Conservation (phyloP, 2,329 filamentous ascomycete genomes). For the Claviceps sorghi region DNA sequence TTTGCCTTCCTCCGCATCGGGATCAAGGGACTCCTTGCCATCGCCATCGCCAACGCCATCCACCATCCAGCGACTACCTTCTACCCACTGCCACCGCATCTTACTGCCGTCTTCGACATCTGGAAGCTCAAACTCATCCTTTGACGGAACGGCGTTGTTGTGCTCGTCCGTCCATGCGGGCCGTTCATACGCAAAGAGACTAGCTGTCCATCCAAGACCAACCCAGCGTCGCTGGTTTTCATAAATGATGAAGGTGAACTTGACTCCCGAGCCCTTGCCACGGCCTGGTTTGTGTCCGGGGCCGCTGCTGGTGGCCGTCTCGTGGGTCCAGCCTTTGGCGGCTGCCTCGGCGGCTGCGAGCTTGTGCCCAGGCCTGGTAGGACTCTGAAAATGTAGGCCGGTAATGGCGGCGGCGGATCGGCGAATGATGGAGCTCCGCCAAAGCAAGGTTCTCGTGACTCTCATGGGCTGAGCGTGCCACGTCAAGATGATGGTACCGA, state of each 20-base stretch:
- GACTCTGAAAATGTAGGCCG: constrained; percentile 57
- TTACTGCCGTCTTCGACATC: constrained; percentile 45
- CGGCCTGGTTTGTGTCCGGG: constrained; percentile 20
- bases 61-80: constrained; percentile 73
- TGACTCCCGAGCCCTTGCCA: constrained; percentile 57
- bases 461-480: constrained; percentile 85
- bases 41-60: constrained; percentile 60
- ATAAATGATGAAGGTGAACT: constrained; percentile 91
- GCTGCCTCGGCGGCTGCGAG: constrained; percentile 13
- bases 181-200: constrained; percentile 78
- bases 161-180: constrained; percentile 94
- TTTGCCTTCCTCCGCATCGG: constrained; percentile 45
- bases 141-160: constrained; percentile 62
- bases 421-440: constrained; percentile 69
- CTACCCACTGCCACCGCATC: constrained; percentile 61
- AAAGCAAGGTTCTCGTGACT: constrained; percentile 74
- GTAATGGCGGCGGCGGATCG: constrained; percentile 58
- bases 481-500: constrained; percentile 75
- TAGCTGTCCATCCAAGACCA: constrained; percentile 87
- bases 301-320: constrained; percentile 9
- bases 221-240: constrained; percentile 96
- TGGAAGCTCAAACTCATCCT: constrained; percentile 52
- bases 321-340: constrained; percentile 11
- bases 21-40: constrained; percentile 28
- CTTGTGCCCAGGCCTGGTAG: constrained; percentile 19